Conservation (phyloP, 1,284 basidiomycete species). For the Rhodotorula glutinis region DNA sequence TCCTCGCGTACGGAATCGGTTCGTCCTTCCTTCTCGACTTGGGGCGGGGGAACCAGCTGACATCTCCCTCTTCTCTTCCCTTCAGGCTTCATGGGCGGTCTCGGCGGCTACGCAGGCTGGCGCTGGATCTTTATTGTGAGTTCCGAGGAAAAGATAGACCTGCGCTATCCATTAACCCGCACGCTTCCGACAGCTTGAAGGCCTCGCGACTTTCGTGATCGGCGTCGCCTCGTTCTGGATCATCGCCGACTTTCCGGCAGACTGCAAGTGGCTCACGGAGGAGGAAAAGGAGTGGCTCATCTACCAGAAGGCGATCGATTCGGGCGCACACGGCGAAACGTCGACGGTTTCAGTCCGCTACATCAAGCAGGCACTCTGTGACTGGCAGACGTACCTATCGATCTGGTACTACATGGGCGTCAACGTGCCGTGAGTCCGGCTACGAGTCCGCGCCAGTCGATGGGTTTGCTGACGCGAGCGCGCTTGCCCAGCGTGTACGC, state of each 20-base stretch:
- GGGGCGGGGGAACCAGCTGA: too few relatives aligned
- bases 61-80: too few relatives aligned
- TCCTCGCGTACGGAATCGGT: too few relatives aligned
- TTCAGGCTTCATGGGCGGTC: conserved; percentile 50
- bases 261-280: conserved; percentile 59
- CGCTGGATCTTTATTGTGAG: conserved; percentile 48
- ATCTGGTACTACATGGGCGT: conserved; percentile 45
- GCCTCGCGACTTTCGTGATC: conserved; percentile 55
- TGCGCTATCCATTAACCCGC: too few relatives aligned
- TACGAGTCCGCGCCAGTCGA: too few relatives aligned
- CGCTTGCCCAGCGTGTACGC: conserved; percentile 50
- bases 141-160: too few relatives aligned
- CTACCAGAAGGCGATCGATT: conserved; percentile 59
- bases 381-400: conserved; percentile 64
- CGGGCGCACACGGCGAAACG: conserved; percentile 34
- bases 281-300: conserved; percentile 61
- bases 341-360: conserved; percentile 43
- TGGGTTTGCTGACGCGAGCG: too few relatives aligned
- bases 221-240: conserved; percentile 48
- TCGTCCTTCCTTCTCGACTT: too few relatives aligned
- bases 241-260: conserved; percentile 55
- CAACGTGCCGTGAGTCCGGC: conserved; percentile 36
- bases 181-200: conserved; percentile 48
- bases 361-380: conserved; percentile 56
- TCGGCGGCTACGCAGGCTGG: conserved; percentile 52